Base-by-base conservation (phyloP, 1,139 yeast species). In the Yarrowia galli region DNA sequence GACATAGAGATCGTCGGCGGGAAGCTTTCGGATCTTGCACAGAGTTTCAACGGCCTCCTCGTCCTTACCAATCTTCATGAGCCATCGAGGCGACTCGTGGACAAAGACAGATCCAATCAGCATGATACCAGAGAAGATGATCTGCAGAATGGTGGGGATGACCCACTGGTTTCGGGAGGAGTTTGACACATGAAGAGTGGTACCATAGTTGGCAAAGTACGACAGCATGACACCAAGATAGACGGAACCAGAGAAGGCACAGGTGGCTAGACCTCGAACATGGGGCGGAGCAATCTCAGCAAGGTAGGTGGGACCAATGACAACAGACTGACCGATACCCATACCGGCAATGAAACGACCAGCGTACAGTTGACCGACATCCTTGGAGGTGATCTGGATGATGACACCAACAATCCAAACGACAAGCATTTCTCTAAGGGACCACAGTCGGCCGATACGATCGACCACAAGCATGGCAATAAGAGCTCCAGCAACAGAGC, bases 61-160 rank as follows among this genome's bases (percentile, higher is more conserved):
- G 67, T 85, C 79, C 70, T 79, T 79, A 70, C 83, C 86, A 65
- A 77, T 80, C 71, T 86, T 85, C 71, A 89, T 83, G 77, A 84
- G 83, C 79, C 80, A 90, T 80, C 96, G 85, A 72, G 96, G 93
- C 46, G 95, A 87, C 79, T 90, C 96, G 69, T 96, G 96, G 78
- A 89, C 85, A 74, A 87, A 81, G 63, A 83, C 72, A 85, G 89
- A 85, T 76, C 91, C 95, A 61, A 77, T 72, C 65, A 81, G 73
- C 56, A 79, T 73, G 35, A 81, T 72, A 70, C 79, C 68, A 18
- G 84, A 82, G 83, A 83, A 83, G 64, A 79, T 77, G 74, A 83
- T 81, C 70, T 82, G 78, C 67, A 84, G 72, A 43, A 81, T 85
- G 71, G 84, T 79, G 68, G 92, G 90, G 71, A 89, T 82, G 79